Evolutionary conservation across 768 basidiomycete species (phyloP), one percentile per base, ranked within the genome.

Genomic region (Macrolepiota fuliginosa): DNA sequence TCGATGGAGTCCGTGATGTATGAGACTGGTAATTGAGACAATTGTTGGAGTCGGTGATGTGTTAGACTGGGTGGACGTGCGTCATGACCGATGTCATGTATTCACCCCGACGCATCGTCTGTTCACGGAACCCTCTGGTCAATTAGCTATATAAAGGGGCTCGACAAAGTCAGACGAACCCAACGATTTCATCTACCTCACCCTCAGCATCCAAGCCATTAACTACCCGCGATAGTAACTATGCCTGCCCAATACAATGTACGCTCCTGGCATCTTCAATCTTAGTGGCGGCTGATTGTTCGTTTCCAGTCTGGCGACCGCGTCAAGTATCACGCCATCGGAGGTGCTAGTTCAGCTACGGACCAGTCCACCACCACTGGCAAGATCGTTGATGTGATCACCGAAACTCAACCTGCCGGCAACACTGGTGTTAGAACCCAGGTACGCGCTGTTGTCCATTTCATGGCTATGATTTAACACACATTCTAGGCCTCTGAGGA

Each of bases 301-400:
- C 4, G 4, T 10, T 32, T 53, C 5, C n/a, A 65, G 64, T 22
- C 27, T 11, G 61, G 64, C 2, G 64, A 65, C 42, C 56, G 32
- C 25, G 64, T 62, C 47, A 46, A 62, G 46, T 65, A 65, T 32
- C 64, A 56, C 22, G 61, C 61, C 6, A 50, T 65, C 32, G 64
- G 64, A 3, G 61, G 60, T n/a, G 51, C 49, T 4, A 27, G 49
- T 25, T 39, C 55, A 7, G 56, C 40, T 9, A 46, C 52, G 5
- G 50, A 65, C n/a, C 58, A 37, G 1, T 62, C 64, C 4, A 62
- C 56, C 32, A 65, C 50, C 40, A 62, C 61, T 24, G 64, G 61
- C 11, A 36, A 62, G 45, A 62, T 65, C n/a, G 57, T 65, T 15
- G 52, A 65, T 35, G 17, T 62, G 4, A 42, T 62, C n/a, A 65